Evolutionary conservation across 345 rosid genomes (phyloP), one percentile per base, ranked within the genome.

Genomic region (Mallotus nudiflorus): DNA sequence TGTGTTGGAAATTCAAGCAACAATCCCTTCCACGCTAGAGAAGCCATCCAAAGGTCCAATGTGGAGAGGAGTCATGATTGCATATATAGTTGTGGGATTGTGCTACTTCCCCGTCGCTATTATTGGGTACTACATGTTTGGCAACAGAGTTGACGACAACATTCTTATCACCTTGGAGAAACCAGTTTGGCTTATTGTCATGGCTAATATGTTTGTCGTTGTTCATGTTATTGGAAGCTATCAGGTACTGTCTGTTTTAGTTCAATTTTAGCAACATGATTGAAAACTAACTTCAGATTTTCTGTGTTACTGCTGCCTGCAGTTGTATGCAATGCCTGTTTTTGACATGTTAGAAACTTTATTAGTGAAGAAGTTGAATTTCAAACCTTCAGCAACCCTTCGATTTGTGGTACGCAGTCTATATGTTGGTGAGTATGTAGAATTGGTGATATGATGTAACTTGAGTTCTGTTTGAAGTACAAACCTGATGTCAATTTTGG

Each of bases 191-290:
- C 80, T 76, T n/a, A 61, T 76, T n/a, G 42, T 61, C 22, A 4
- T 54, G 19, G 80, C 80, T 15, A 76, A 76, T 10, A 14, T 51
- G 42, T 76, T 76, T 10, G 80, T 76, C 6, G 72, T 76, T 25
- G 29, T 76, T 28, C 80, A 76, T 62, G 80, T 76, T 37, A 76
- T 76, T 6, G 80, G 80, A 29, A 76, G 80, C 68, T 76, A 76
- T 62, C 80, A 76, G 80, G 80, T 70, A 22, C 20, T 39, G 2
- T 40, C 39, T 22, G 33, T 40, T 50, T 60, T 50, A 54, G 12
- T 16, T 50, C 8, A 42, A 45, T 18, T 12, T 24, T 16, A 28
- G 54, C 48, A 29, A 25, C 14, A 19, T 28, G 5, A 18, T 6
- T 5, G 35, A 16, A 2, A 53, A 45, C 50, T 33, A 10, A 60